Base-by-base conservation (phyloP, 192 early-diverging fungal species). In the Phlyctochytrium planicorne region DNA sequence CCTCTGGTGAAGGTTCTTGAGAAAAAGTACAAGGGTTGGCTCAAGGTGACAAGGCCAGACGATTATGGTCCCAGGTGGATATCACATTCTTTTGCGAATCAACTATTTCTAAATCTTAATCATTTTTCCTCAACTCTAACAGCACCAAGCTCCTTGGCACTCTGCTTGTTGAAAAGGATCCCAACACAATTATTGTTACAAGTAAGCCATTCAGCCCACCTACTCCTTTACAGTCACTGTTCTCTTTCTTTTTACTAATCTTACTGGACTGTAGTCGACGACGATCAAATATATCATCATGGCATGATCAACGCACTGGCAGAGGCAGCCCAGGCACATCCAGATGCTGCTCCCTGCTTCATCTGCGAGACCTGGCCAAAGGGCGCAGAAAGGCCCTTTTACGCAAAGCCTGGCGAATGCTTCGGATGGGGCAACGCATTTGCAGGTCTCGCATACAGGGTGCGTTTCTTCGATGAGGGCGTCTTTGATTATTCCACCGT, bases 71-170 rank as follows among this genome's bases (percentile, higher is more conserved):
- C 55, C 6, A 57, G 55, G 55, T 57, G 10, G 27, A 27, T 6
- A 25, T 4, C 10, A 20, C n/a, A n/a, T n/a, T n/a, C n/a, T n/a
- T 6, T 47, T 47, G 40, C 20, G 40, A 20, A 47, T 20, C 20
- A 20, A 20, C 40, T 47, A 47, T 14, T 20, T 47, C 20, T 47
- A 6, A 20, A 20, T n/a, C n/a, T n/a, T n/a, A n/a, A n/a, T n/a
- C n/a, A n/a, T n/a, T n/a, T n/a, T n/a, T n/a, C n/a, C n/a, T n/a
- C n/a, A n/a, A n/a, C n/a, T n/a, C 27, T 14, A 12, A 27, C 55
- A 57, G 55, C 24, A 68, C 67, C 36, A 68, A 68, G 67, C 59
- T 68, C n/a, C 53, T 68, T 4, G 67, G 67, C 20, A 34, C 67
- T 0, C 67, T 68, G 10, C 56, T 60, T n/a, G 53, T 53, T 20